These are phyloP conservation scores for Yarrowia keelungensis DNA, from an alignment of 805 yeast genomes.

Conservation along the genomic window DNA sequence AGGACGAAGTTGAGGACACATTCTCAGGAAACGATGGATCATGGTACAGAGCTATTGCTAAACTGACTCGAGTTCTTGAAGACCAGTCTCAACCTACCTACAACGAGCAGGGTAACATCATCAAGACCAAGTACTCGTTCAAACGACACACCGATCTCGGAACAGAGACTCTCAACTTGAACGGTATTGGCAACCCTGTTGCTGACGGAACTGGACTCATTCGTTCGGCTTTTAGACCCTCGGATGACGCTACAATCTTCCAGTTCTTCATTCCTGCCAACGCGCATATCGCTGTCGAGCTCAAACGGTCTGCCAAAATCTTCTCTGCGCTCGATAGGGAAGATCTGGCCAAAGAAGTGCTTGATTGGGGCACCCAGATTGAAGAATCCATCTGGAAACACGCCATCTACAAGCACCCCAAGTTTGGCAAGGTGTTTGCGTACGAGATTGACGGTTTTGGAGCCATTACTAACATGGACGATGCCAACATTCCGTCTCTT, in stretches of 20 bases:
- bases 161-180: constrained; percentile 78
- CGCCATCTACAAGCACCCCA: constrained; percentile 72
- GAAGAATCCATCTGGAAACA: constrained; percentile 63
- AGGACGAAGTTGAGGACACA: constrained; percentile 53
- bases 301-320: constrained; percentile 52
- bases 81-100: constrained; percentile 68
- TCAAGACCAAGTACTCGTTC: constrained; percentile 66
- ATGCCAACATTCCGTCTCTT: constrained; percentile 86
- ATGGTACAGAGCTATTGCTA: constrained; percentile 68
- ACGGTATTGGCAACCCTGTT: constrained; percentile 86
- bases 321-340: constrained; percentile 43
- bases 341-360: constrained; percentile 44
- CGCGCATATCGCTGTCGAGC: constrained; percentile 73
- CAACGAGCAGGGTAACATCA: constrained; percentile 54
- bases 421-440: constrained; percentile 79
- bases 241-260: constrained; percentile 83
- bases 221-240: constrained; percentile 86
- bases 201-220: constrained; percentile 71
- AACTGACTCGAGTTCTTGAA: constrained; percentile 59
- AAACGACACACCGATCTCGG: constrained; percentile 77
- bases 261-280: constrained; percentile 88
- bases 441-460: constrained; percentile 92
- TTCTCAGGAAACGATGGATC: constrained; percentile 52
- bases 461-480: constrained; percentile 77
- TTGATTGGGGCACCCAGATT: constrained; percentile 53